A percentile compares a stretch with the other conserved stretches of the same genome.
These are phyloP conservation scores for Melocanna baccifera DNA, from an alignment of 176 grass and related monocot species.

Conservation along the genomic window DNA sequence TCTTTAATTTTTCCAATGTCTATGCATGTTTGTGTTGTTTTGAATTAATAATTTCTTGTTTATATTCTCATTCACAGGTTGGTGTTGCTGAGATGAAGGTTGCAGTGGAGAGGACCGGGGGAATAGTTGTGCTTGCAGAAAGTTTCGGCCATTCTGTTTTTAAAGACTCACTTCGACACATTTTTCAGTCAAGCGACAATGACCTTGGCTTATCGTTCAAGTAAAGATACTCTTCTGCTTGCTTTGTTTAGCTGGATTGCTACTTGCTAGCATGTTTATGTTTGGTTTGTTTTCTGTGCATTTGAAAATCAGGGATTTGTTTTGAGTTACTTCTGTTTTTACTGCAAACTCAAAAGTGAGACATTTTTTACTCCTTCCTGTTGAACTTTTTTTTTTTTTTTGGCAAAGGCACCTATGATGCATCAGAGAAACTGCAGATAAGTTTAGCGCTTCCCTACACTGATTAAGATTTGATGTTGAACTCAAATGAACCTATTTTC, in stretches of 20 bases:
- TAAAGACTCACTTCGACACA: constrained; percentile 74
- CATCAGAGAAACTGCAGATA: not conserved
- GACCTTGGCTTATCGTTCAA: constrained; percentile 92
- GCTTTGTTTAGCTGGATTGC: not conserved
- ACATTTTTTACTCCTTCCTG: not conserved
- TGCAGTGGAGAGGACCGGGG: constrained; percentile 84
- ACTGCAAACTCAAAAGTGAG: not conserved
- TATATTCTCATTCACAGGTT: constrained; percentile 55
- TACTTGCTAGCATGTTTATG: not conserved
- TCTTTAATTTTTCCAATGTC: not conserved
- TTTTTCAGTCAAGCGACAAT: constrained; percentile 77
- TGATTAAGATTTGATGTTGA: not conserved
- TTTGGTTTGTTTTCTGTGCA: not conserved
- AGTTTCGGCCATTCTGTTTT: constrained; percentile 98
- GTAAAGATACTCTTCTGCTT: constrained; percentile 46
- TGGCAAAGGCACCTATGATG: not conserved
- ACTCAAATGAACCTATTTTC: not conserved
- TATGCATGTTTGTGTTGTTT: not conserved
- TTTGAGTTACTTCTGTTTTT: not conserved
- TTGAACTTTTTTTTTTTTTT: not conserved
- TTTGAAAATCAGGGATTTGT: not conserved
- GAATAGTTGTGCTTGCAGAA: constrained; percentile 86
- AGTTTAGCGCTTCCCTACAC: not conserved
- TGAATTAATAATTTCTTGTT: constrained; percentile 8
- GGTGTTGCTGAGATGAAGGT: constrained; percentile 96